Evolutionary conservation across 257 asterid species (phyloP).

Genomic region (Scutellaria barbata): DNA sequence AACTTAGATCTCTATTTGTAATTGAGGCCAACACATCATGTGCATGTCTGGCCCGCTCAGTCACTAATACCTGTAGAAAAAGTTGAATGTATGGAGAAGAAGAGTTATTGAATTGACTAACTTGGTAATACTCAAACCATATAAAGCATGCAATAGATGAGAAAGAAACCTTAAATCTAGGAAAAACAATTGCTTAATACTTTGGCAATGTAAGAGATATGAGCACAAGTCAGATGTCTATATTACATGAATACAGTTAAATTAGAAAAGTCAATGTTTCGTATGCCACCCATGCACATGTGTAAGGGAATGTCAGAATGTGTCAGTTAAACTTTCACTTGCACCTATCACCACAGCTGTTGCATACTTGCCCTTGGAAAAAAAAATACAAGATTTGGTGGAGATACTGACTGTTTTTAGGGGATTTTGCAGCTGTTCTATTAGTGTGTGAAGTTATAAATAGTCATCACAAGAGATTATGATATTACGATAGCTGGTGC

Average conservation of each 20-base stretch:
- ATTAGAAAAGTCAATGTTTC: background rate
- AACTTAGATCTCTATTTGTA: conserved; percentile 65
- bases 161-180: conserved; percentile 23
- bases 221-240: conserved; percentile 11
- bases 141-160: conserved; percentile 13
- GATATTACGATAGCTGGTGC: no score
- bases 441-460: no score
- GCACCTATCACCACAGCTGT: background rate
- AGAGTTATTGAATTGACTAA: conserved; percentile 20
- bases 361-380: background rate
- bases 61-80: conserved; percentile 71
- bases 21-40: conserved; percentile 73
- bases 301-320: no score
- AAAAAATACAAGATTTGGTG: background rate
- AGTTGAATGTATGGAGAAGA: conserved; percentile 25
- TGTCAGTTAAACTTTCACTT: background rate
- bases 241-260: background rate
- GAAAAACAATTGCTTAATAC: background rate
- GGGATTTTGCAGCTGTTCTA: background rate
- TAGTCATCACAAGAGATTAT: no score
- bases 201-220: conserved; percentile 4
- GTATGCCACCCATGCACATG: background rate
- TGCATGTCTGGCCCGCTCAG: conserved; percentile 93
- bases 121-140: conserved; percentile 21
- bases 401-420: background rate